Conservation (phyloP, 805 yeast species). For the Priceomyces melissophilus region DNA sequence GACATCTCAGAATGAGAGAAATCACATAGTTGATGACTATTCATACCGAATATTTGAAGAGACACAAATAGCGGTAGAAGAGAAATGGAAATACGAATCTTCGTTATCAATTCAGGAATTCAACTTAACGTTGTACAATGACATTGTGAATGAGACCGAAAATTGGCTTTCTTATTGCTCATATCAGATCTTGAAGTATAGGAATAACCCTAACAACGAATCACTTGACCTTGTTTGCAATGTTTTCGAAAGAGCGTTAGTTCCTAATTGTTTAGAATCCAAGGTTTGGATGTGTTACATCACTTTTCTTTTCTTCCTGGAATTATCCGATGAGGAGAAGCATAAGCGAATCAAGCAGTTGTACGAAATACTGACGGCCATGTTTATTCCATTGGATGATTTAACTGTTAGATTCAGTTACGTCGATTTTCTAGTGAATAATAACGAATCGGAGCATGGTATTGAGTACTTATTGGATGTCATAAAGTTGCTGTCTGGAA, state of each 20-base stretch:
- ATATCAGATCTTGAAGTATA: conserved; percentile 40
- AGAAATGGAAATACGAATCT: conserved; percentile 73
- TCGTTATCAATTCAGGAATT: conserved; percentile 57
- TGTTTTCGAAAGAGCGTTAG: conserved; percentile 69
- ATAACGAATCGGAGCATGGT: conserved; percentile 17
- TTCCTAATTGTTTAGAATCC: conserved; percentile 61
- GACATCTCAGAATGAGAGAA: conserved; percentile 35
- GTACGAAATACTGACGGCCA: conserved; percentile 50
- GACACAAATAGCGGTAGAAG: conserved; percentile 52
- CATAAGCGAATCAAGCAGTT: conserved; percentile 34
- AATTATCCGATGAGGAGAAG: conserved; percentile 15
- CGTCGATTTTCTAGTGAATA: conserved; percentile 18
- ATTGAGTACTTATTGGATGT: conserved; percentile 26
- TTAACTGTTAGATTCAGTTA: conserved; percentile 23
- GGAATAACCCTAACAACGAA: conserved; percentile 1
- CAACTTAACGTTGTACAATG: conserved; percentile 32
- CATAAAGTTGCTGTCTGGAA: conserved; percentile 22
- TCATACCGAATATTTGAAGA: conserved; percentile 39
- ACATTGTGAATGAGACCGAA: conserved; percentile 41
- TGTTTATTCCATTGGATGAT: conserved; percentile 32
- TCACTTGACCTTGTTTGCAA: conserved; percentile 32
- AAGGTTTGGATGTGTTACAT: conserved; percentile 69
- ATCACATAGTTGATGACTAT: conserved; percentile 41
- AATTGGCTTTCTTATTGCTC: conserved; percentile 65
- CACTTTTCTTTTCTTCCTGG: conserved; percentile 43